Base-by-base conservation (phyloP, 306 rosid genomes). In the Prunus mira region DNA sequence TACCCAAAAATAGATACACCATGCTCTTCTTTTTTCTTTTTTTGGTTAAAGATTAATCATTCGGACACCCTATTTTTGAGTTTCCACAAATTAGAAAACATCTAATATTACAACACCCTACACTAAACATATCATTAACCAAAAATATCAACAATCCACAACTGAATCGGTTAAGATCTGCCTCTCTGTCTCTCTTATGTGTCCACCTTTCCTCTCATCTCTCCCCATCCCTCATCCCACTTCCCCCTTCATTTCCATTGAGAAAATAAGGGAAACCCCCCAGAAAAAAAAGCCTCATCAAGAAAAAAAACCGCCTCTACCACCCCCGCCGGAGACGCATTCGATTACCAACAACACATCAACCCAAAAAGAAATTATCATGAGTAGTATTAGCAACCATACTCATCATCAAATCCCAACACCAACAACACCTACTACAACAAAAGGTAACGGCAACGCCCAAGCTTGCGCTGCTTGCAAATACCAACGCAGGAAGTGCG, bases 381-480 rank as follows among this genome's bases (percentile, higher is more conserved):
- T 55, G 76, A 77, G 34, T 69, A 47, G 4, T 50, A 17, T 52
- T 25, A 79, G 74, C 69, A 76, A 69, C 50, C 65, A 34, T 18
- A 34, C 50, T 43, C 27, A 75, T 27, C n/a, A 60, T 15, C 64
- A 60, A 15, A 20, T 24, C 71, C 38, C 78, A 3, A 32, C 77
- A 22, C 14, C 77, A 24, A 24, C 68, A 25, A 58, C 76, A 11
- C 9, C 65, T 20, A 34, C 75, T 27, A 3, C 81, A 65, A 5
- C 51, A 5, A 80, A 81, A 65, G 88, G 85, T 46, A 80, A 75
- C 82, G 78, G 80, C 74, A 85, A 72, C 57, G 62, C 89, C 73
- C 98, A 90, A 24, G 98, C 97, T 66, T 94, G 98, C 47, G 96
- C 97, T 51, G 95, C 96, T 0, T 94, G 98, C 49, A 92, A 89